Evolutionary conservation across 2,329 filamentous ascomycete species (phyloP), one percentile per base, ranked within the genome.

Genomic region (Colletotrichum sublineola): DNA sequence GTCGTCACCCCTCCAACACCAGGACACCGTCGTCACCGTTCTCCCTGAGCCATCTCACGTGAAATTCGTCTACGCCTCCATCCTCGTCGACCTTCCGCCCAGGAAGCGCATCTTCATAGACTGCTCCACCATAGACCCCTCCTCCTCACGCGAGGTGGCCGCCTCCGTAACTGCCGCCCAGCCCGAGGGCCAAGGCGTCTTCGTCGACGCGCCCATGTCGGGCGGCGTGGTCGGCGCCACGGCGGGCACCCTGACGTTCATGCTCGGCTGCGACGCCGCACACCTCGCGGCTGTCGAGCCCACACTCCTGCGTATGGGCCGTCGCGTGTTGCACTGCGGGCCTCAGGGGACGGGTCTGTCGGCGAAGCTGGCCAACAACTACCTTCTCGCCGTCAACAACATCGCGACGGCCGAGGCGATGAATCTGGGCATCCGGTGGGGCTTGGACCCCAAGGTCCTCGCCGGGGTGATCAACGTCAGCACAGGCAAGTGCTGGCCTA

Each of bases 341-440:
- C 86, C 86, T 0, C 95, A 97, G 76, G 95, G 95, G 14, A 90
- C 94, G 2, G 96, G 96, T 0, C 88, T 99, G 1, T 93, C 94
- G 14, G 96, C 93, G 50, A 99, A 99, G 84, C 87, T 99, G 42
- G 95, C 96, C 65, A 99, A 99, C 84, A 99, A 99, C 83, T 99
- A 99, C 81, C 89, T 98, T 38, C 87, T 99, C 4, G 96, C 95
- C 5, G 91, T 98, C 76, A 97, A 95, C 86, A 99, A 99, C 82
- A 95, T 92, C 70, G 90, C 88, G 5, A 90, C 89, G 2, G 89
- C 89, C 5, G 90, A 92, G 79, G 89, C 90, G 29, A 91, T 92
- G 89, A 89, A 91, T 77, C 81, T 92, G 31, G 90, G 90, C n/a
- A 85, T 91, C 62, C 84, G 82, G 71, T 89, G 87, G 83, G 90